phyloP scores from a whole-genome alignment of 2,329 filamentous ascomycete species.

The Verticillium nubilum region DNA sequence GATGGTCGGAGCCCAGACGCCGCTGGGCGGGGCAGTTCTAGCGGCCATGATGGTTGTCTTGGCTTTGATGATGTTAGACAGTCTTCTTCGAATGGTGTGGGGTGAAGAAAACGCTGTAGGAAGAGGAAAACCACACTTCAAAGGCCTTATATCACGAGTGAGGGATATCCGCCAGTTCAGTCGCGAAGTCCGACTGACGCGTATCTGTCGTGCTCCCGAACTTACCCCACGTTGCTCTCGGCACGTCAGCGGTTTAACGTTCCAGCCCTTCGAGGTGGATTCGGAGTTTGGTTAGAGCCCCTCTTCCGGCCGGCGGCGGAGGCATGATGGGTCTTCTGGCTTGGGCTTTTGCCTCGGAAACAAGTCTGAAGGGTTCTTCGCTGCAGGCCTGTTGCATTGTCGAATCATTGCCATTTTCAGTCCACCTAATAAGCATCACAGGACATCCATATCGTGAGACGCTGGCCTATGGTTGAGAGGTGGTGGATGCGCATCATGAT shows the following conservation, averaged over 20 bases:
- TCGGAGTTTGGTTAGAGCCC: background rate
- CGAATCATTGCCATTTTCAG: background rate
- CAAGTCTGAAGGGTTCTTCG: background rate
- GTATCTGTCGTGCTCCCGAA: background rate
- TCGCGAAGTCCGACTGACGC: background rate
- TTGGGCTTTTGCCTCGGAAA: background rate
- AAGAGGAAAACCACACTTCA: background rate
- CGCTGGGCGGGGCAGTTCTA: constrained; percentile 18
- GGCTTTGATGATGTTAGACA: background rate
- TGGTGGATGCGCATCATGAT: background rate
- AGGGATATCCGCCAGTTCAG: background rate
- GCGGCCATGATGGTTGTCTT: background rate
- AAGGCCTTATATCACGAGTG: background rate
- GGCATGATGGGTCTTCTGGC: background rate
- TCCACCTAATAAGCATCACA: background rate
- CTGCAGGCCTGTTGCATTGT: background rate
- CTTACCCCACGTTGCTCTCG: background rate
- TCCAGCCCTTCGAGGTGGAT: background rate
- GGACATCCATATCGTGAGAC: background rate
- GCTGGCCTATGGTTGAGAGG: background rate
- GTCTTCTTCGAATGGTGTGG: background rate
- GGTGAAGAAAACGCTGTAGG: background rate
- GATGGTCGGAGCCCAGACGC: constrained; percentile 46
- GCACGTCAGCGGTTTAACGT: background rate
- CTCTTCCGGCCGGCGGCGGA: background rate